Percentiles rank a stretch among this genome's conserved stretches.
Conservation (phyloP, 164 flowering plant genomes). For the Stephania yunnanensis region DNA sequence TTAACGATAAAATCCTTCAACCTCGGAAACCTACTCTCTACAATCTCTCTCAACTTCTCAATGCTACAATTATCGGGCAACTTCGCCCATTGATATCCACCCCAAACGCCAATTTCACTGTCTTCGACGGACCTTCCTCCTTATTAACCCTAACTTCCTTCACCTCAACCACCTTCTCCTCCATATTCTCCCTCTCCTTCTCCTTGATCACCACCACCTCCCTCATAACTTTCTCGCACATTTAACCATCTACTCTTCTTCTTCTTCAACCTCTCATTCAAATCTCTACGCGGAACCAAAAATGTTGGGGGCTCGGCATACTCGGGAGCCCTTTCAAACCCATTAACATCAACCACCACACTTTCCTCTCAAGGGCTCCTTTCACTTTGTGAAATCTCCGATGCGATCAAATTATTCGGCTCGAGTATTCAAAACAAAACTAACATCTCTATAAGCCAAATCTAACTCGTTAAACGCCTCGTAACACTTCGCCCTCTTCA, state of each 20-base stretch:
- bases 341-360: slow-evolving; percentile 28
- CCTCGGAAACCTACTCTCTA: too few species aligned
- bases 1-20: slow-evolving; percentile 57
- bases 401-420: slow-evolving; percentile 61
- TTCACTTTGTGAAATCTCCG: slow-evolving; percentile 63
- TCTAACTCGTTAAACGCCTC: slow-evolving; percentile 68
- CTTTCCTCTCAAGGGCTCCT: slow-evolving; percentile 34
- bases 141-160: slow-evolving; percentile 15
- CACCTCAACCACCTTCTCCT: slow-evolving; percentile 48
- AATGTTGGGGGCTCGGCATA: slow-evolving; percentile 29
- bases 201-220: neutral
- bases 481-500: slow-evolving; percentile 82
- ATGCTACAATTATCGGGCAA: slow-evolving; percentile 57
- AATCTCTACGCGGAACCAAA: slow-evolving; percentile 14
- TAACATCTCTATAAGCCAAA: slow-evolving; percentile 67
- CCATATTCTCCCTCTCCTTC: slow-evolving; percentile 31
- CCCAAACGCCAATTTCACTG: slow-evolving; percentile 64
- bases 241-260: slow-evolving; percentile 23
- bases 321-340: slow-evolving; percentile 33
- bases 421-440: slow-evolving; percentile 48
- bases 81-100: slow-evolving; percentile 86
- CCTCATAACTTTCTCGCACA: neutral
- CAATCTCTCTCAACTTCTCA: slow-evolving; percentile 44
- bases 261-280: slow-evolving; percentile 42
- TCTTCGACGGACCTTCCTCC: too few species aligned